Conservation (phyloP, 2,329 filamentous ascomycete genomes). For the Nannizziopsis arthrosporioides region DNA sequence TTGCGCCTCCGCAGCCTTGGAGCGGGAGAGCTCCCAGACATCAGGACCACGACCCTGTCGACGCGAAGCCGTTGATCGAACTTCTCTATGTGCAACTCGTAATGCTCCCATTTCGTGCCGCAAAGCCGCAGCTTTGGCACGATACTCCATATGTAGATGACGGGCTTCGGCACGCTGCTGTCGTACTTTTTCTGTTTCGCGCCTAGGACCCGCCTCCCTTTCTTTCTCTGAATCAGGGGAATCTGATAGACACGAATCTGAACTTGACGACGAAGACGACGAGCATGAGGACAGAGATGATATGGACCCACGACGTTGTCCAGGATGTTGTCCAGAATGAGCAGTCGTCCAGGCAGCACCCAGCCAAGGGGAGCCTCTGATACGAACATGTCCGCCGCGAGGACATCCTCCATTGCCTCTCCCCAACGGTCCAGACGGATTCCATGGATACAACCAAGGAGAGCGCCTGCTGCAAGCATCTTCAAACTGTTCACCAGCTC, state of each 20-base stretch:
- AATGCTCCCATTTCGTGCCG: constrained; percentile 10
- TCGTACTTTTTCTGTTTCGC: neutral
- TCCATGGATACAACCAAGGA: constrained; percentile 3
- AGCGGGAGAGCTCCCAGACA: neutral
- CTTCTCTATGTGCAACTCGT: constrained; percentile 9
- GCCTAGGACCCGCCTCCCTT: neutral
- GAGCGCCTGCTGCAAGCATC: constrained; percentile 1
- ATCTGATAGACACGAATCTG: neutral
- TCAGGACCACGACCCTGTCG: neutral
- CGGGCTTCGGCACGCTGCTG: constrained; percentile 5
- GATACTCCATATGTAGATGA: constrained; percentile 6
- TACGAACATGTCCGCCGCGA: no score
- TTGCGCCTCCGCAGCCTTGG: constrained; percentile 19
- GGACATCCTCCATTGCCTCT: neutral
- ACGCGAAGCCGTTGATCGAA: constrained; percentile 4
- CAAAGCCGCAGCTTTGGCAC: constrained; percentile 5
- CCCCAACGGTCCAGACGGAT: neutral
- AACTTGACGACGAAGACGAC: constrained; percentile 12
- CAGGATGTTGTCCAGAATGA: neutral
- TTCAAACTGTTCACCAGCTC: constrained; percentile 15
- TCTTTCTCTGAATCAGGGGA: neutral
- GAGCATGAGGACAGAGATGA: constrained; percentile 13
- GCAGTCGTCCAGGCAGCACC: neutral
- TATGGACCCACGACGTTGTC: constrained; percentile 9
- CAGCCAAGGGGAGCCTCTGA: neutral